Conservation (phyloP, 306 rosid genomes). For the Acmispon strigosus region DNA sequence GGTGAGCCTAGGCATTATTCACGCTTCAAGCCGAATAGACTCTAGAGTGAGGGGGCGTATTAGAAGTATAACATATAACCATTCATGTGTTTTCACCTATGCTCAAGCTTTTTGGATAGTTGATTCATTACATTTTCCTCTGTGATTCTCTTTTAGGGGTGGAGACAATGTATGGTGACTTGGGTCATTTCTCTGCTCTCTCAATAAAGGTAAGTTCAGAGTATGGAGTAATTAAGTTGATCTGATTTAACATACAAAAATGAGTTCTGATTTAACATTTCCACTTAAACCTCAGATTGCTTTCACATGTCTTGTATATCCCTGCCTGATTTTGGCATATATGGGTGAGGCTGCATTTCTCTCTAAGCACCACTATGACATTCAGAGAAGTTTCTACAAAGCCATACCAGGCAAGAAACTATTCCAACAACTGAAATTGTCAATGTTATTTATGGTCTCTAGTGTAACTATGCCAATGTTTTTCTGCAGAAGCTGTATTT, state of each 20-base stretch:
- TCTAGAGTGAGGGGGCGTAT: no score
- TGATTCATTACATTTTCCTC: no score
- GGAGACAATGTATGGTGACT: constrained; percentile 83
- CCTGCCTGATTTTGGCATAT: constrained; percentile 77
- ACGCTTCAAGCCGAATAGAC: no score
- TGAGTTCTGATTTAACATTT: not conserved
- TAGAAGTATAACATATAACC: no score
- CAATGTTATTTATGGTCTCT: not conserved
- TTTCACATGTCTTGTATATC: constrained; percentile 79
- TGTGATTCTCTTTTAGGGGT: constrained; percentile 53
- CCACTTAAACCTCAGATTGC: constrained; percentile 55
- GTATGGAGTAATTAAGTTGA: not conserved
- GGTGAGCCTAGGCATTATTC: no score
- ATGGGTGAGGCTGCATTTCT: constrained; percentile 93
- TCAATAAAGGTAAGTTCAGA: constrained; percentile 63
- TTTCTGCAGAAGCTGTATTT: constrained; percentile 30
- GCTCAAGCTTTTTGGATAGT: no score
- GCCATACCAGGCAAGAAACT: constrained; percentile 33
- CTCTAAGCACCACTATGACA: constrained; percentile 51
- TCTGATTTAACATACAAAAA: not conserved
- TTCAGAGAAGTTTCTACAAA: constrained; percentile 49
- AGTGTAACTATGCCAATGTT: not conserved
- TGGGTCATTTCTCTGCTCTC: constrained; percentile 81
- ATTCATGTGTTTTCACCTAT: no score
- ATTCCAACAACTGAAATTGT: not conserved